A percentile compares a stretch with the other conserved stretches of the same genome.
These are phyloP conservation scores for Eucalyptus grandis DNA, from an alignment of 345 rosid species.

Conservation along the genomic window DNA sequence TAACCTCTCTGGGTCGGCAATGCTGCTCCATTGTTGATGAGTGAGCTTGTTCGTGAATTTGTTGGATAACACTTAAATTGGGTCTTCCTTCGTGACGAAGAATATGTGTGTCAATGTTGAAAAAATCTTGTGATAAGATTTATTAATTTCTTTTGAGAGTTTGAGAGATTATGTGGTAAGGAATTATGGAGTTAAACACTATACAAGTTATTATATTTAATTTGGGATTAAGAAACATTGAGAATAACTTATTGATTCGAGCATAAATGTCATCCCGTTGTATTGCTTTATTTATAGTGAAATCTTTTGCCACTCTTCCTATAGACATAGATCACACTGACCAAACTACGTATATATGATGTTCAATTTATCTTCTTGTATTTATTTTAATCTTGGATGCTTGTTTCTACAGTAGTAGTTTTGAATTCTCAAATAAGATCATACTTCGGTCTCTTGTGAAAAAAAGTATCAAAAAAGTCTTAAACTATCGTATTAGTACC, in stretches of 20 bases:
- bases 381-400: background rate
- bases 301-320: background rate
- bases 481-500: too few relatives aligned
- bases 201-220: background rate
- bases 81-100: background rate
- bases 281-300: background rate
- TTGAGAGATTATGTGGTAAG: background rate
- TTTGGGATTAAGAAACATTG: background rate
- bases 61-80: background rate
- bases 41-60: background rate
- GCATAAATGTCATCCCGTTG: accelerated
- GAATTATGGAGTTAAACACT: background rate
- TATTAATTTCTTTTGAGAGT: background rate
- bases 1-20: background rate
- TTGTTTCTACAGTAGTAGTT: background rate
- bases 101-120: background rate
- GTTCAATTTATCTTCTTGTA: background rate
- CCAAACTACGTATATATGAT: background rate
- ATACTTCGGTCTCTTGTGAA: conserved; percentile 10
- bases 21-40: background rate
- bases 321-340: background rate
- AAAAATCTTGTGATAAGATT: background rate
- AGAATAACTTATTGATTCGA: too few relatives aligned
- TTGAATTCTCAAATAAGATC: background rate
- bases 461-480: too few relatives aligned